Base-by-base conservation (phyloP, 768 basidiomycete species). In the Termitomyces sp. region DNA sequence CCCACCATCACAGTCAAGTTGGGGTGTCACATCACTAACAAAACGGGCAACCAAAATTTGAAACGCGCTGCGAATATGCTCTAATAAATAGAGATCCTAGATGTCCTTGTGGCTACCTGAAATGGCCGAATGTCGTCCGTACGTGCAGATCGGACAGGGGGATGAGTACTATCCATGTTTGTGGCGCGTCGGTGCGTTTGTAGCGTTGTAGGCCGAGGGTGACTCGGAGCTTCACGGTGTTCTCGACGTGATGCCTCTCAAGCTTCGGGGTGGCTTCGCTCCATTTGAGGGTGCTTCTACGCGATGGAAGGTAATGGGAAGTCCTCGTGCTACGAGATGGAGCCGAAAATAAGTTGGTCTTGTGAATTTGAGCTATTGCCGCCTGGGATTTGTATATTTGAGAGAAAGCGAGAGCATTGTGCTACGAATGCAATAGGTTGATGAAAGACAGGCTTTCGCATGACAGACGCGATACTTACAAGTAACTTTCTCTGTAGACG, bases 221-320 rank as follows among this genome's bases (percentile, higher is more conserved):
- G n/a, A n/a, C n/a, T n/a, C n/a, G n/a, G n/a, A n/a, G 33, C n/a
- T 36, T 51, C 32, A 3, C 16, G 18, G 46, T 50, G 32, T 20
- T 46, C 45, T 20, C 4, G 11, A 28, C 28, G 28, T n/a, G 28
- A 39, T 38, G 49, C 44, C 45, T 20, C 16, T 33, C 40, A 40
- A 52, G 24, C 18, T 51, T 52, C 15, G 16, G 46, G 58, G 58
- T 59, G 18, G 18, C 54, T 61, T 61, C 54, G n/a, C 39, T 61
- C 60, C 60, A 61, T 61, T 59, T 42, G 45, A 61, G 59, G 59
- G 59, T 18, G 53, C 36, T 55, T 60, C 46, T 50, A 7, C n/a
- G 32, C 22, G 12, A 60, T 45, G 59, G 52, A 60, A 40, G 58
- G n/a, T 35, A 3, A 6, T n/a, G n/a, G n/a, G 9, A 5, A 7